Evolutionary conservation across 257 asterid genomes (phyloP).

Genomic region (Solanum lycopersicoides): DNA sequence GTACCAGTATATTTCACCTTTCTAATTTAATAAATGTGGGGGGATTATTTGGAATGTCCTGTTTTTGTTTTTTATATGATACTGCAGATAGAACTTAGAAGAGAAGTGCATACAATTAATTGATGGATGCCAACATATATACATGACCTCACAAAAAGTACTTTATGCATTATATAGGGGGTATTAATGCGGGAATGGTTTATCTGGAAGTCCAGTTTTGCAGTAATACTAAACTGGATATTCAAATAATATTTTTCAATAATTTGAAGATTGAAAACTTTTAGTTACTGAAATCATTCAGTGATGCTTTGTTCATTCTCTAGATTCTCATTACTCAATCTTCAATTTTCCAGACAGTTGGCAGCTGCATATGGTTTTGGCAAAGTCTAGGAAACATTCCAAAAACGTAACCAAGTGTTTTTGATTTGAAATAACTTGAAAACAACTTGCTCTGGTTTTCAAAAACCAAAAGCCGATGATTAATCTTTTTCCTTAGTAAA

Average conservation of each 20-base stretch:
- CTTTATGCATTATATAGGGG: neutral
- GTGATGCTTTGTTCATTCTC: neutral
- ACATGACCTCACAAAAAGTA: neutral
- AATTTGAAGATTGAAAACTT: neutral
- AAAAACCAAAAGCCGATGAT: neutral
- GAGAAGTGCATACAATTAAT: neutral
- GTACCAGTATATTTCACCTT: neutral
- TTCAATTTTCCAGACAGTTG: neutral
- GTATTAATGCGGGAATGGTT: neutral
- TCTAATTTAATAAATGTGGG: neutral
- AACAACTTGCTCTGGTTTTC: neutral
- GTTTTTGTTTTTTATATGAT: neutral
- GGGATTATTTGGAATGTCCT: neutral
- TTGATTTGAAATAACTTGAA: neutral
- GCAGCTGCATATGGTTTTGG: neutral
- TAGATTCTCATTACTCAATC: neutral
- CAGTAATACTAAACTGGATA: neutral
- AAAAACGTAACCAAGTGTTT: neutral
- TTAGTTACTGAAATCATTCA: neutral
- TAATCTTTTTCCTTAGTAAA: neutral
- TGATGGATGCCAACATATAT: neutral
- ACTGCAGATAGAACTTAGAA: neutral
- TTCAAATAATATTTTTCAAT: neutral
- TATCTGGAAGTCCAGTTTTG: neutral
- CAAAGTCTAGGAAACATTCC: neutral